Evolutionary conservation across 1,284 basidiomycete genomes (phyloP).

Genomic region (Laetiporus sulphureus): DNA sequence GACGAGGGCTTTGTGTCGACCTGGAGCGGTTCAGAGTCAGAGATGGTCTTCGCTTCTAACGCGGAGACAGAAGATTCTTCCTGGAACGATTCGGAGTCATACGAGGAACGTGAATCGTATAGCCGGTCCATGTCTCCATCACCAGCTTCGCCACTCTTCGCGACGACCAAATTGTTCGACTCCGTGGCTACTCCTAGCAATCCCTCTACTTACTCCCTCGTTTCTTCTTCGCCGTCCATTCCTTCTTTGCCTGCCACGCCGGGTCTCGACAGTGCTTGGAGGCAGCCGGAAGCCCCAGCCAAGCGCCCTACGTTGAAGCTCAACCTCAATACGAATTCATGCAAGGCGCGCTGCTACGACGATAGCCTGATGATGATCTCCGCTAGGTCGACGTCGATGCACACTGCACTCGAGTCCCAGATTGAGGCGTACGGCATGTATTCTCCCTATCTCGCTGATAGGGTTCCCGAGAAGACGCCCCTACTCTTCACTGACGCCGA

Average conservation of each 20-base stretch:
- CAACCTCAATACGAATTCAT: slow-evolving; percentile 53
- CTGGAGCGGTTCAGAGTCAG: slow-evolving; percentile 64
- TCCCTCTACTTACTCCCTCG: slow-evolving; percentile 24
- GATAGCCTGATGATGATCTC: slow-evolving; percentile 43
- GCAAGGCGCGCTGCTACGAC: slow-evolving; percentile 46
- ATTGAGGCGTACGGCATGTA: slow-evolving; percentile 19
- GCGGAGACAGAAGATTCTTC: slow-evolving; percentile 32
- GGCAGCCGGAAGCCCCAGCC: slow-evolving; percentile 29
- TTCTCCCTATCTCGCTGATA: slow-evolving; percentile 17
- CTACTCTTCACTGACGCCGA: slow-evolving; percentile 15
- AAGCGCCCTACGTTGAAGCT: slow-evolving; percentile 35
- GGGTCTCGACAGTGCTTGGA: slow-evolving; percentile 37
- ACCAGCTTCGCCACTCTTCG: slow-evolving; percentile 18
- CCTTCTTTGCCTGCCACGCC: slow-evolving; percentile 36
- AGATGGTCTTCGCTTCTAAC: slow-evolving; percentile 52
- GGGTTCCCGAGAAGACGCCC: slow-evolving; percentile 20
- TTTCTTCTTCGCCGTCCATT: slow-evolving; percentile 24
- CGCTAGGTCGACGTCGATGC: slow-evolving; percentile 56
- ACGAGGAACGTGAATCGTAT: slow-evolving; percentile 22
- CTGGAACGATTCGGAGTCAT: slow-evolving; percentile 33
- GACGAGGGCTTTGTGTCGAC: slow-evolving; percentile 23
- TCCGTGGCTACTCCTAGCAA: slow-evolving; percentile 21
- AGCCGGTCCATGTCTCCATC: slow-evolving; percentile 22
- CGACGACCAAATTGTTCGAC: slow-evolving; percentile 20
- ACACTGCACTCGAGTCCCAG: slow-evolving; percentile 55